These are phyloP conservation scores for Solanum dulcamara DNA, from an alignment of 257 asterid genomes.

Conservation along the genomic window DNA sequence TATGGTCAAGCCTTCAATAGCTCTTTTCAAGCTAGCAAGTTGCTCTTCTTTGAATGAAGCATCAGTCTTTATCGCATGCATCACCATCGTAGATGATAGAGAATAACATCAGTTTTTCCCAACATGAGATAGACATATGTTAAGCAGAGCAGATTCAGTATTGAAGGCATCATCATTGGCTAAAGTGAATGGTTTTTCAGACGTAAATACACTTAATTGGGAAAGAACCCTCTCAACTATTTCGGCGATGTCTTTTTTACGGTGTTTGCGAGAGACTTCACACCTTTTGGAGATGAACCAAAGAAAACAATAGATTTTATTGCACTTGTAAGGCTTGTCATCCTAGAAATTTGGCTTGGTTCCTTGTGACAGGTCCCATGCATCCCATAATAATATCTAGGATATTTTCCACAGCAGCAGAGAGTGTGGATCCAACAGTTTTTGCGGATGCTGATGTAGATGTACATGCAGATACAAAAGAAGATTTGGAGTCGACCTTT, in stretches of 20 bases:
- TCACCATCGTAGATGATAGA: neutral
- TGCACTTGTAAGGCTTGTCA: neutral
- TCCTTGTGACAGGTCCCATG: neutral
- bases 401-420: neutral
- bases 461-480: too few species aligned
- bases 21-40: neutral
- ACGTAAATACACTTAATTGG: neutral
- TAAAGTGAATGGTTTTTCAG: too few species aligned
- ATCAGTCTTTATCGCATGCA: neutral
- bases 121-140: neutral
- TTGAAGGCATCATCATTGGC: neutral
- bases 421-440: neutral
- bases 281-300: neutral
- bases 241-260: neutral
- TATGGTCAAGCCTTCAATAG: neutral
- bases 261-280: neutral
- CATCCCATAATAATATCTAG: neutral
- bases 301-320: too few species aligned
- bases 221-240: neutral
- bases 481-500: too few species aligned
- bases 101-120: neutral
- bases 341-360: neutral
- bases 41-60: neutral
- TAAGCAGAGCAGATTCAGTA: neutral
- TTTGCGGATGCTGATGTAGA: too few species aligned